These are phyloP conservation scores for Anastatica hierochuntica DNA, from an alignment of 345 rosid species.

Conservation along the genomic window DNA sequence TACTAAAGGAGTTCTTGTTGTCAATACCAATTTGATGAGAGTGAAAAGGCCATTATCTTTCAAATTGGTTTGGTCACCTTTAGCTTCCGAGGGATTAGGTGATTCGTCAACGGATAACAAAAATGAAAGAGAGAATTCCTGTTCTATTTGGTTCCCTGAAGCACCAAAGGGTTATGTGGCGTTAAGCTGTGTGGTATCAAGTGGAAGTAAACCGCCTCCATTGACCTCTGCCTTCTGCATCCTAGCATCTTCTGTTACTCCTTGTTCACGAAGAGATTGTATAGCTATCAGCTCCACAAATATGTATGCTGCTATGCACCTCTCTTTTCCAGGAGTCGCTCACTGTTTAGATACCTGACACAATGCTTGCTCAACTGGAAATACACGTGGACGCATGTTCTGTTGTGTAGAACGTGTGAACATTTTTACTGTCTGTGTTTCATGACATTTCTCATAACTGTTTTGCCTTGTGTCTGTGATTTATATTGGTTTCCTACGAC, in stretches of 20 bases:
- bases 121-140: slow-evolving; percentile 28
- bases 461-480: background rate
- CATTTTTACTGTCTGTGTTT: background rate
- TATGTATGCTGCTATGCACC: slow-evolving; percentile 40
- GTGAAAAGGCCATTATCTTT: slow-evolving; percentile 78
- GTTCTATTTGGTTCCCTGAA: slow-evolving; percentile 91
- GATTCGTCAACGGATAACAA: slow-evolving; percentile 18
- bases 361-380: slow-evolving; percentile 11
- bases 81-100: slow-evolving; percentile 32
- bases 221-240: slow-evolving; percentile 67
- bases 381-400: slow-evolving; percentile 2
- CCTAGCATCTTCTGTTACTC: slow-evolving; percentile 66
- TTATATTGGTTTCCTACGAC: slow-evolving; percentile 7
- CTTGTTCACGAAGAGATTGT: slow-evolving; percentile 86
- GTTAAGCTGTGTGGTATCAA: slow-evolving; percentile 72
- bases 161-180: slow-evolving; percentile 89
- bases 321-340: slow-evolving; percentile 10
- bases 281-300: slow-evolving; percentile 46
- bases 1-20: slow-evolving; percentile 78
- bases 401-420: slow-evolving; percentile 2
- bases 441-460: background rate
- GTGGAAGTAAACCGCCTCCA: slow-evolving; percentile 56
- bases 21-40: slow-evolving; percentile 69
- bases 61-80: slow-evolving; percentile 61
- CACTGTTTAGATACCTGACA: slow-evolving; percentile 5